phyloP scores from a whole-genome alignment of 2,329 filamentous ascomycete species.

The Hypoxylon sp. region DNA sequence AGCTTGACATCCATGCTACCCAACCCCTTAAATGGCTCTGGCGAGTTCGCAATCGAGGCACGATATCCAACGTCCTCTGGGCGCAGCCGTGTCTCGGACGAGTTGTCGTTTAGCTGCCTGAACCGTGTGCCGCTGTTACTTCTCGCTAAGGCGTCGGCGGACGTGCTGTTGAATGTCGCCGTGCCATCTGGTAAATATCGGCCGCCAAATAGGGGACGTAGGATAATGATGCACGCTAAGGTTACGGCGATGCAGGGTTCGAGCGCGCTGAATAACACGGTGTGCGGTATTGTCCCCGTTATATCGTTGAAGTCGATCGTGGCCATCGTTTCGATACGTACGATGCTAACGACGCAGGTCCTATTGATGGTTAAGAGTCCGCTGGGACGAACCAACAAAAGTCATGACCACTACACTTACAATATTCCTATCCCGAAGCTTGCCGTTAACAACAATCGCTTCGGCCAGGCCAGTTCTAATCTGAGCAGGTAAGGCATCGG shows the following conservation, averaged over 20 bases:
- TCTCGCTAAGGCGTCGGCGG: constrained; percentile 20
- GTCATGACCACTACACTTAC: constrained; percentile 42
- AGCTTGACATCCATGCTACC: constrained; percentile 24
- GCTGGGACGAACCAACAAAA: not conserved
- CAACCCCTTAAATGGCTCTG: constrained; percentile 32
- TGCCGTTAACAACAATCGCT: constrained; percentile 50
- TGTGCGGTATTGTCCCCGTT: constrained; percentile 52
- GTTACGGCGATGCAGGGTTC: constrained; percentile 57
- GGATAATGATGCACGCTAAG: constrained; percentile 56
- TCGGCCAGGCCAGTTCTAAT: constrained; percentile 49
- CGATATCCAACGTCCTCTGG: constrained; percentile 42
- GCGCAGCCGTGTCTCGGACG: constrained; percentile 48
- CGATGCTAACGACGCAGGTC: constrained; percentile 47
- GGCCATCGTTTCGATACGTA: constrained; percentile 53
- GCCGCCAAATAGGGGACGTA: constrained; percentile 55
- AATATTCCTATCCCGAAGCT: constrained; percentile 53
- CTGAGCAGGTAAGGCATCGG: constrained; percentile 52
- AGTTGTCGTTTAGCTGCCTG: constrained; percentile 48
- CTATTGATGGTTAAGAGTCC: constrained; percentile 12
- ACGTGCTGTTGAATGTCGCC: constrained; percentile 25
- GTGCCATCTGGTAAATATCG: constrained; percentile 41
- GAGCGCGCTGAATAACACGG: constrained; percentile 54
- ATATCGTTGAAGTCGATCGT: constrained; percentile 53
- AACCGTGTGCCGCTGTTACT: constrained; percentile 43
- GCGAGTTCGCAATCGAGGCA: constrained; percentile 35